phyloP scores from a whole-genome alignment of 2,329 filamentous ascomycete genomes.

The Fusarium chlamydosporum region DNA sequence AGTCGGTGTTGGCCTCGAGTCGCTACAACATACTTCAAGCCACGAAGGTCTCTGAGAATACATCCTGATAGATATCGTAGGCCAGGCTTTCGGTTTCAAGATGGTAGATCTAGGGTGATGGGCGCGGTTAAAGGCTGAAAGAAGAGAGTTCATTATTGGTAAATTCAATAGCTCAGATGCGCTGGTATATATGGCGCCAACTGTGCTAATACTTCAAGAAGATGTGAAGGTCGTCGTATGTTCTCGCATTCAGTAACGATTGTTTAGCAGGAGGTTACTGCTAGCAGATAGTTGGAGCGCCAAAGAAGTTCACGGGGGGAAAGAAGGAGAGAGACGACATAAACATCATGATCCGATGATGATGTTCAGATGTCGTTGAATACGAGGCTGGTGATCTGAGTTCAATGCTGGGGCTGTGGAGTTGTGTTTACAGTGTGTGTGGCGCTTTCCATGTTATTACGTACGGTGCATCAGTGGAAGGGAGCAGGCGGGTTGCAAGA shows the following conservation, averaged over 20 bases:
- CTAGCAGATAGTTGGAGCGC: background rate
- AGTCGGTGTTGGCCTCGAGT: constrained; percentile 51
- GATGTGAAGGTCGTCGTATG: constrained; percentile 6
- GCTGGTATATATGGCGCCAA: constrained; percentile 8
- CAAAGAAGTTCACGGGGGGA: background rate
- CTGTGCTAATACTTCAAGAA: background rate
- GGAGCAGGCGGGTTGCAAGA: no score
- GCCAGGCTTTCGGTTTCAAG: background rate
- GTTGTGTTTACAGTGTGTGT: constrained; percentile 21
- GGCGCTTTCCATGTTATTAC: no score
- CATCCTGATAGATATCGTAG: constrained; percentile 36
- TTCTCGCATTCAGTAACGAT: constrained; percentile 3
- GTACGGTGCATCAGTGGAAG: background rate
- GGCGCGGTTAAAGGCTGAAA: background rate
- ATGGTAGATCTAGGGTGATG: background rate
- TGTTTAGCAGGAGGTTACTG: background rate
- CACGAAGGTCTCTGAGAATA: constrained; percentile 53
- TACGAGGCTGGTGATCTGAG: constrained; percentile 40
- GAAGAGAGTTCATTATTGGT: constrained; percentile 19
- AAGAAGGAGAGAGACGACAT: background rate
- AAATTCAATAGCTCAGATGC: background rate
- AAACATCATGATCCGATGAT: constrained; percentile 15
- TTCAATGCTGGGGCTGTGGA: constrained; percentile 48
- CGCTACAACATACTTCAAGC: constrained; percentile 52
- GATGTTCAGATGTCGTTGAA: constrained; percentile 39